Conservation (phyloP, 2,329 filamentous ascomycete species). For the Xylaria sp. region DNA sequence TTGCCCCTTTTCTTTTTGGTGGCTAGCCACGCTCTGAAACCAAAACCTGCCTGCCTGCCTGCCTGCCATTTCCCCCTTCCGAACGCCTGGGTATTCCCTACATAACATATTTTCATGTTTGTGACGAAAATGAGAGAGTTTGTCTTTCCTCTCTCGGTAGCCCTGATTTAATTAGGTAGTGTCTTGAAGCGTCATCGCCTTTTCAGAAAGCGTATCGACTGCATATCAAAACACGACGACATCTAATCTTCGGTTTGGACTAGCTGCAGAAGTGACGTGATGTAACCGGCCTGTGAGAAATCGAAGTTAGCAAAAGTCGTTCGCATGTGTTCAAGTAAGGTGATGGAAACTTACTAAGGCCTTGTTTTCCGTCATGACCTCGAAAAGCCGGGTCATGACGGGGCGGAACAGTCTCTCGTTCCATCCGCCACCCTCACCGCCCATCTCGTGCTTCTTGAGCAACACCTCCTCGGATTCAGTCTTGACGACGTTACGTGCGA, state of each 20-base stretch:
- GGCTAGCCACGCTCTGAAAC: constrained; percentile 8
- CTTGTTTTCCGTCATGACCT: constrained; percentile 76
- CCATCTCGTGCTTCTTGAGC: constrained; percentile 59
- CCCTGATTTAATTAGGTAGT: background rate
- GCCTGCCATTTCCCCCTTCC: constrained; percentile 24
- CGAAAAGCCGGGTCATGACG: constrained; percentile 71
- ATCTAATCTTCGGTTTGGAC: constrained; percentile 39
- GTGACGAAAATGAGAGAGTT: constrained; percentile 6
- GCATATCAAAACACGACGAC: background rate
- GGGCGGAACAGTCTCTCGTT: constrained; percentile 76
- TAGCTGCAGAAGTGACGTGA: constrained; percentile 43
- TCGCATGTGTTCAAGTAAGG: background rate
- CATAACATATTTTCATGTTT: constrained; percentile 24
- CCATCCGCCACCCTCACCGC: constrained; percentile 67
- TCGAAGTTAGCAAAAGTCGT: constrained; percentile 19
- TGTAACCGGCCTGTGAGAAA: constrained; percentile 33
- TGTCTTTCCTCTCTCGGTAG: background rate
- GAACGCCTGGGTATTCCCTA: constrained; percentile 45
- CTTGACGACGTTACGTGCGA: constrained; percentile 74
- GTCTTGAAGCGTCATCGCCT: background rate
- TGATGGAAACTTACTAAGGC: constrained; percentile 60
- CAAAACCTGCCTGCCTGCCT: too few species aligned
- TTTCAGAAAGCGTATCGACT: background rate
- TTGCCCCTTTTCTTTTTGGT: constrained; percentile 23
- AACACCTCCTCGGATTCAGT: constrained; percentile 68